Percentiles rank a stretch among this genome's conserved stretches.
Evolutionary conservation across 495 filamentous ascomycete genomes (phyloP).

Genomic region (Pyrenopolyporus hunteri): DNA sequence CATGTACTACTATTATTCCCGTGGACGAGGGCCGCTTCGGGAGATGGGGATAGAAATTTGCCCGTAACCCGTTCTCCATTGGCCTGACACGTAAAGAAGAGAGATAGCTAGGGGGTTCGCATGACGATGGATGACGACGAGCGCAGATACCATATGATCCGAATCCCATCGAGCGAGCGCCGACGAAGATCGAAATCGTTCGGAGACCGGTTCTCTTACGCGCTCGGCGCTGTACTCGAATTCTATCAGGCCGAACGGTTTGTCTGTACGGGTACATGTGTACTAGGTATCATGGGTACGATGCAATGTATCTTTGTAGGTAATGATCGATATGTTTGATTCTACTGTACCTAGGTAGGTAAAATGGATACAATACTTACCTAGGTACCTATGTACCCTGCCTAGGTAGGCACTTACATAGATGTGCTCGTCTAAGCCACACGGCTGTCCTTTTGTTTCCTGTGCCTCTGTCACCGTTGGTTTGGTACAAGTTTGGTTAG

Average conservation of each 20-base stretch:
- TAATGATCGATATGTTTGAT: no score
- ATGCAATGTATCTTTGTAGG: background rate
- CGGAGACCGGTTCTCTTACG: background rate
- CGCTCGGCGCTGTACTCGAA: background rate
- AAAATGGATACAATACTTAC: no score
- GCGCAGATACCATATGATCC: background rate
- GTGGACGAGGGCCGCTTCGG: conserved; percentile 16
- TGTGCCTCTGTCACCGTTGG: conserved; percentile 4
- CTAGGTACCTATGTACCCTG: no score
- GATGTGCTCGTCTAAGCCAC: conserved; percentile 32
- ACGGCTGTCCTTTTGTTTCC: conserved; percentile 12
- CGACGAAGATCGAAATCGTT: background rate
- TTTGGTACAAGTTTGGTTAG: no score
- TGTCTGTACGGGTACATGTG: background rate
- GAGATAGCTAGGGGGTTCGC: background rate
- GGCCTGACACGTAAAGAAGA: background rate
- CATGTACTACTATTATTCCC: background rate
- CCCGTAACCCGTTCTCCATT: no score
- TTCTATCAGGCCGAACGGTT: background rate
- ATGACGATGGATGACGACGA: background rate
- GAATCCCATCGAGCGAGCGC: background rate
- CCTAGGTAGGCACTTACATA: background rate
- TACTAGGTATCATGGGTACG: background rate
- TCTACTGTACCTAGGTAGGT: background rate
- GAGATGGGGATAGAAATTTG: background rate